phyloP scores from a whole-genome alignment of 257 asterid genomes.

The Salvia hispanica region DNA sequence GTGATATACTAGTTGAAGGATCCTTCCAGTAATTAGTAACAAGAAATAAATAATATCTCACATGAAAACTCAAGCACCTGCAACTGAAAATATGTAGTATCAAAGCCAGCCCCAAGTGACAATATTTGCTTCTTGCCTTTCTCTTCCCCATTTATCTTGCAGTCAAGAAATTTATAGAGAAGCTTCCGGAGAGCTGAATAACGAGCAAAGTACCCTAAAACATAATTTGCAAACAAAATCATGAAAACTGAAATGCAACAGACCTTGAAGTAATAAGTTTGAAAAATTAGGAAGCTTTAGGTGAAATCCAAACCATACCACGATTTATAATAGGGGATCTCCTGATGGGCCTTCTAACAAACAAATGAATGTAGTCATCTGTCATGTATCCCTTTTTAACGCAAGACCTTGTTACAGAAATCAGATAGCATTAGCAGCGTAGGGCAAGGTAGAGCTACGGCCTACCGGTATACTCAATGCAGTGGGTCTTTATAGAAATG shows the following conservation, averaged over 20 bases:
- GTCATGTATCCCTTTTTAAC: conserved; percentile 86
- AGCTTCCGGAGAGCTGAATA: conserved; percentile 85
- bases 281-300: conserved; percentile 28
- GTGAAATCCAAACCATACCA: conserved; percentile 47
- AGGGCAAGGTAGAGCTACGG: conserved; percentile 7
- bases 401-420: conserved; percentile 67
- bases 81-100: conserved; percentile 86
- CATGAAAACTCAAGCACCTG: conserved; percentile 62
- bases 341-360: conserved; percentile 78
- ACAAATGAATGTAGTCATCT: conserved; percentile 79
- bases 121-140: conserved; percentile 75
- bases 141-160: conserved; percentile 41
- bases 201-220: conserved; percentile 88
- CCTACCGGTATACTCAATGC: background rate
- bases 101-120: conserved; percentile 98
- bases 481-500: conserved; percentile 6
- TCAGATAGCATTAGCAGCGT: conserved; percentile 24
- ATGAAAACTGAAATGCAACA: conserved; percentile 21
- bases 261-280: background rate
- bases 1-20: conserved; percentile 1
- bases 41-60: conserved; percentile 32
- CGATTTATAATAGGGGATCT: conserved; percentile 96
- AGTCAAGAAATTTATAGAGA: conserved; percentile 75
- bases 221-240: conserved; percentile 26
- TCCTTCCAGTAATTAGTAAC: conserved; percentile 22